Evolutionary conservation across 305 asterid species (phyloP), one percentile per base, ranked within the genome.

Genomic region (Nicotiana rustica): DNA sequence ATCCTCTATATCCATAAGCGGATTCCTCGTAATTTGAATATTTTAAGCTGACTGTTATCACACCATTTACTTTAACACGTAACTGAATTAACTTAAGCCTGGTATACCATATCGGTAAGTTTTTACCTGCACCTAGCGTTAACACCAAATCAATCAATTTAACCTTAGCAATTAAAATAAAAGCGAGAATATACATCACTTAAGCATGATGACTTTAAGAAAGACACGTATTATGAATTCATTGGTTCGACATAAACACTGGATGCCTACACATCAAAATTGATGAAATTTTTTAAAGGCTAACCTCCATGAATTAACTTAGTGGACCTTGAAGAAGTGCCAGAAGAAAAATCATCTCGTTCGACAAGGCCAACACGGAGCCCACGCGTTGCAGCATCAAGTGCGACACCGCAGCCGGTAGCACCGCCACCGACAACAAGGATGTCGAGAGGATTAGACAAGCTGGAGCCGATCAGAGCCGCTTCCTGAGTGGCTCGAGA

Each of bases 281-380:
- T 31, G 3, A 76, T 31, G 47, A 75, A 52, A 75, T 4, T 29
- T 0, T 41, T 78, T 35, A 73, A 84, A 84, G 17, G 82, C 89
- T 78, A 82, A 96, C 98, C 98, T 94, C 99, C 99, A 81, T 96
- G 99, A 84, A 96, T 93, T 87, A 96, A 92, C 75, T 94, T 96
- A 64, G 98, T 96, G 49, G 99, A 96, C 92, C 99, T 90, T 52
- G 99, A 96, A 57, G 98, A 94, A 69, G 97, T 92, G 41, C 99
- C 99, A 8, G 99, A 94, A 14, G 98, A 86, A 85, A 96, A 96
- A 82, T 96, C 99, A 73, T 94, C 99, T 1, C 99, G 90, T 89
- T 96, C 99, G 21, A 94, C 98, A 47, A 94, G 96, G 49, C 99
- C 98, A 62, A 96, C 98, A 19, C 97, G 93, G 25, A 94, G 98